Base-by-base conservation (phyloP, 345 rosid genomes). In the Melaleuca quinquenervia region DNA sequence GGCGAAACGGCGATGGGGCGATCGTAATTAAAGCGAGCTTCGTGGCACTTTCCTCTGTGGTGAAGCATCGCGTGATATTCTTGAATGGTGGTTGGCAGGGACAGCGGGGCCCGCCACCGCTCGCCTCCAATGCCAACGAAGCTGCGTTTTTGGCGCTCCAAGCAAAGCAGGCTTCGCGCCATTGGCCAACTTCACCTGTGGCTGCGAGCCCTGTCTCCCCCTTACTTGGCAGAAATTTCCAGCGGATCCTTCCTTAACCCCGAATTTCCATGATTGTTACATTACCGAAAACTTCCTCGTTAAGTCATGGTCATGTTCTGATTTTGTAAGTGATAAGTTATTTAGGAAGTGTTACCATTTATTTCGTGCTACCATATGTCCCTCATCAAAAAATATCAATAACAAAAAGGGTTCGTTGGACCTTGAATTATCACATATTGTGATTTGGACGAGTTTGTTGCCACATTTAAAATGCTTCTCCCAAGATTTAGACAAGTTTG, bases 401-500 rank as follows among this genome's bases (percentile, higher is more conserved):
- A 1, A 64, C 0, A 1, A 1, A 32, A 64, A 8, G 0, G 1
- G 1, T 36, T 32, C 18, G 3, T 0, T 3, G 1, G 6, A 5
- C 5, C 16, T 36, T 0, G 3, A 8, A 15, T 29, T 32, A 9
- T 64, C 5, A 32, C 22, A 6, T 32, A 22, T 8, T 3, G 1
- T 16, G 76, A 20, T 64, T 64, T 32, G 24, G 24, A 64, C 1
- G 2, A 32, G 11, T 16, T 29, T 29, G 20, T 29, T 62, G 21
- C 44, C 22, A 10, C 3, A 7, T 29, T 62, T 15, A 5, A 7
- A 15, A 15, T 29, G 0, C 75, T 7, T 62, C 22, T 3, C 22
- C 5, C 6, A 0, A 29, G 44, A 29, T 62, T 29, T 1, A 22
- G 11, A 29, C 44, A 29, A 7, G 11, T 15, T 62, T 29, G 22